Evolutionary conservation across 139 green algal species (phyloP), one percentile per base, ranked within the genome.

Genomic region (Chlorella sp.): DNA sequence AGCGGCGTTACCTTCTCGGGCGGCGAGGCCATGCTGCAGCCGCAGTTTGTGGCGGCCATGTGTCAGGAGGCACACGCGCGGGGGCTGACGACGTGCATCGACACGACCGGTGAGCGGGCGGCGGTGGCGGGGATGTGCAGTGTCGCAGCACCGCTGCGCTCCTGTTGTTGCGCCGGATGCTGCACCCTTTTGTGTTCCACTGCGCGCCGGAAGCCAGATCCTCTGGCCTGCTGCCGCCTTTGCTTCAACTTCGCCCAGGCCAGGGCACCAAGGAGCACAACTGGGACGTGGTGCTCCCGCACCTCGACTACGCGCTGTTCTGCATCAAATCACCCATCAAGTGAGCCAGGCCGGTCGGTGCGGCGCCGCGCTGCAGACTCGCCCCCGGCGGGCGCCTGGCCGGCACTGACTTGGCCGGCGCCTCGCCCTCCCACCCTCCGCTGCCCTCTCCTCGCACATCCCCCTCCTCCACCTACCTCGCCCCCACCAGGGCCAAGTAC

Each of bases 1-100:
- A 87, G 89, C 29, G 89, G 89, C 8, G 65, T 94, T 11, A 94
- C 89, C 3, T 77, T 87, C 67, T 80, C 55, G 6, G 89, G 89
- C 7, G 89, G 89, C 19, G 89, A 94, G 76, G 58, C 86, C 2
- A 77, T 94, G 76, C 82, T 94, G 79, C 89, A 94, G 77, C 86
- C 87, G 0, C 38, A 79, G 53, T 86, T 86, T 53, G 79, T 78
- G 42, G 66, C 65, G 14, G 63, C 80, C 0, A 21, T 86, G 36
- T 77, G 82, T 19, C 43, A 66, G 43, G 85, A 92, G 83, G 83
- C 79, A 3, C 88, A 90, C 71, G 78, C 78, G 7, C 56, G 89
- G 63, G 87, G 87, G 12, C 79, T 94, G 9, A 90, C 85, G 31
- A 90, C 87, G 5, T 83, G 73, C 41, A 79, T 94, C 19, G 89